Base-by-base conservation (phyloP, 164 flowering plant species). In the Kalanchoe fedtschenkoi region DNA sequence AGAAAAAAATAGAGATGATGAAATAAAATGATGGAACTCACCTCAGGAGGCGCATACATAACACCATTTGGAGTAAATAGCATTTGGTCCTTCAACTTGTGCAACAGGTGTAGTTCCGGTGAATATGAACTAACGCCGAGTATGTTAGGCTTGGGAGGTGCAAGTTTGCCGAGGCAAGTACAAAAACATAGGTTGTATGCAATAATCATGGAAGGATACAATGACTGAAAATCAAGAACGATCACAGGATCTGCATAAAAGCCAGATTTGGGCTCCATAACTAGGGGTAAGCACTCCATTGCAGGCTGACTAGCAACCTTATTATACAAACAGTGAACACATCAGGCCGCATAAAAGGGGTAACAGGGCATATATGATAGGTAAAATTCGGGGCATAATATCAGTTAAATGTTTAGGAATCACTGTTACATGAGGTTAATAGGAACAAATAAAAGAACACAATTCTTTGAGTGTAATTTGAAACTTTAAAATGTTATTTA, bases 231-330 rank as follows among this genome's bases (percentile, higher is more conserved):
- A 76, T 95, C 99, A 78, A 95, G 74, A 66, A 95, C 96, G 63
- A 95, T 76, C 58, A 91, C 96, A 4, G 99, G 99, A 68, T 88
- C 99, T 38, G 83, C 75, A 83, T 91, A 95, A 77, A 91, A 91
- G 13, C 86, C 86, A 72, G 99, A 95, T 76, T 95, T 95, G 43
- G 99, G 99, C 72, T 95, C 99, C 97, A 95, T 88, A 34, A 95
- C 97, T 65, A 95, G 89, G 32, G 99, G 99, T 22, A 91, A 61
- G 70, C 97, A 91, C 75, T 95, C 99, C 99, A 95, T 91, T 69
- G 99, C 99, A 51, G 99, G 99, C 76, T 91, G 99, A 77, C 80
- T 83, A 66, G 96, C 97, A 33, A 95, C 97, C 97, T 89, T 66
- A 24, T 38, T 22, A 34, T 9, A 29, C 35, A 47, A 29, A 16